Evolutionary conservation across 345 rosid species (phyloP), one percentile per base, ranked within the genome.

Genomic region (Eucalyptus camaldulensis): DNA sequence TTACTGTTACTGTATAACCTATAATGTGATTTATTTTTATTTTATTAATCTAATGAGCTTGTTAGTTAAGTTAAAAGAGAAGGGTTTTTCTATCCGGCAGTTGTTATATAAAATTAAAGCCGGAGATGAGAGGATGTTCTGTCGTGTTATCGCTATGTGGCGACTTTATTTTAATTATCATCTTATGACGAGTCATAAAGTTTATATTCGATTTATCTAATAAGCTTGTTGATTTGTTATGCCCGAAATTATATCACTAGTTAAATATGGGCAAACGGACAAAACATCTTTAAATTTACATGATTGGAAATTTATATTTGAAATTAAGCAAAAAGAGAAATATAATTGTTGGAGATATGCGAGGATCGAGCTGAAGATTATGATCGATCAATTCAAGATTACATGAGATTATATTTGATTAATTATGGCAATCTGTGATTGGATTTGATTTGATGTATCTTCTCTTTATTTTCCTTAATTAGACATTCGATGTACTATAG

Each of bases 361-460:
- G 0, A 51, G 8, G 2, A 51, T 51, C 8, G 0, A 51, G 54
- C 6, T 51, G 54, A 51, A 51, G 54, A 51, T 6, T 17, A 51
- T 17, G 8, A 51, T 17, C 2, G 2, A 3, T 51, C 22, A 17
- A 51, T 51, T 22, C 4, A 51, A 51, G 0, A 51, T 51, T 51
- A 51, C 54, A 51, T 0, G 8, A 51, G 21, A 51, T 51, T 51
- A 51, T 51, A 51, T 51, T 51, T 3, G 4, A 51, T 51, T 51
- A 51, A 17, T 51, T 51, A 51, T 51, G 22, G 17, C 54, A 51
- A 16, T 51, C 3, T 16, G 54, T 16, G 8, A 51, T 51, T 51
- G 2, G 54, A 51, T 51, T 51, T 51, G 54, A 51, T 51, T 51
- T 51, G 21, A 51, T 51, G 22, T 51, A 17, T 51, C 22, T 51